A percentile compares a stretch with the other conserved stretches of the same genome.
Conservation (phyloP, 305 asterid species). For the Rubia tinctorum region DNA sequence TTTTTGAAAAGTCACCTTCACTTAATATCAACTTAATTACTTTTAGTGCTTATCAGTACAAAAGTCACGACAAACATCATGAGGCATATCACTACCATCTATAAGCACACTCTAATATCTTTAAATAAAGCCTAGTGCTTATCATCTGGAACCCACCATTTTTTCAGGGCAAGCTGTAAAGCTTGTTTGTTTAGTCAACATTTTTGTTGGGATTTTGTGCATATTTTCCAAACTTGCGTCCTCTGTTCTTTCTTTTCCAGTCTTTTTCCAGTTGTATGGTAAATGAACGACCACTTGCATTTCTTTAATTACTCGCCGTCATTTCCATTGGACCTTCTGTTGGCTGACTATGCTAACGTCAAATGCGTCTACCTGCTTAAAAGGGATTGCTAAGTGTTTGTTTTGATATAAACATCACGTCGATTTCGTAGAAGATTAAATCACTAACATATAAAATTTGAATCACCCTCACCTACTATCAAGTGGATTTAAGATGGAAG, state of each 20-base stretch:
- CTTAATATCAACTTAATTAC: too few species aligned
- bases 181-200: background rate
- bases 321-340: background rate
- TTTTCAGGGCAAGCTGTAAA: background rate
- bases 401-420: too few species aligned
- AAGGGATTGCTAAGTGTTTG: too few species aligned
- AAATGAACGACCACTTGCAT: background rate
- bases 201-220: background rate
- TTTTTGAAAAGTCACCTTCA: too few species aligned
- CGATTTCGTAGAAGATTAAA: too few species aligned
- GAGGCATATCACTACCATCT: background rate
- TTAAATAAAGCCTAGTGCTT: conserved; percentile 8
- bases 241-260: background rate
- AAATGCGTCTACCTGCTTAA: too few species aligned
- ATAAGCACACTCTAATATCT: conserved; percentile 22
- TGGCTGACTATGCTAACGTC: background rate
- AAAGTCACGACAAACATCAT: background rate
- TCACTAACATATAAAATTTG: too few species aligned
- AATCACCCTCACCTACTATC: too few species aligned
- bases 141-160: conserved; percentile 21
- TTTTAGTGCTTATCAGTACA: conserved; percentile 10
- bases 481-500: too few species aligned
- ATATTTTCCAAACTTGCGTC: conserved; percentile 5
- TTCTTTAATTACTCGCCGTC: background rate
- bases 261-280: background rate